A percentile compares a stretch with the other conserved stretches of the same genome.
phyloP scores from a whole-genome alignment of 169 alveolate species.

The Amoebophrya sp. region DNA sequence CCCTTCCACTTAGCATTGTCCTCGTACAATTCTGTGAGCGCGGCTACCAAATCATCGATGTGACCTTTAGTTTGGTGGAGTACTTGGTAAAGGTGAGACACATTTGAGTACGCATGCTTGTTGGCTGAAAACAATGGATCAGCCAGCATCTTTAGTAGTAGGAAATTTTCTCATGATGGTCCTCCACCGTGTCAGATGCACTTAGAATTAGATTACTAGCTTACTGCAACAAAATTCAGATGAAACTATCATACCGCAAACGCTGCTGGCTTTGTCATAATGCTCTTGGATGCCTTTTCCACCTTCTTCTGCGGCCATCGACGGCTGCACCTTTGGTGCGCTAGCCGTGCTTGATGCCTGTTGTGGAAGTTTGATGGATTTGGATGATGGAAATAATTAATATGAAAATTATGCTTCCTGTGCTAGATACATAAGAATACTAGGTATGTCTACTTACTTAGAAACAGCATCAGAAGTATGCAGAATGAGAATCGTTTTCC shows the following conservation, averaged over 20 bases:
- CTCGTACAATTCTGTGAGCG: neutral
- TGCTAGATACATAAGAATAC: too few relatives aligned
- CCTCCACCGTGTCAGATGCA: too few relatives aligned
- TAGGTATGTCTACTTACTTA: too few relatives aligned
- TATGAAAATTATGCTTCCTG: too few relatives aligned
- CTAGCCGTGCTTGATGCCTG: neutral
- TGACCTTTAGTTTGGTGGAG: neutral
- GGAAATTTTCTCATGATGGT: too few relatives aligned
- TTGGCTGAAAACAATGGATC: too few relatives aligned
- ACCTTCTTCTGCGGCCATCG: neutral
- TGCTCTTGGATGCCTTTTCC: neutral
- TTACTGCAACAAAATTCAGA: too few relatives aligned
- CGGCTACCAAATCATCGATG: neutral
- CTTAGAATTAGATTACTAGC: too few relatives aligned
- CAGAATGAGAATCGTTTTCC: too few relatives aligned
- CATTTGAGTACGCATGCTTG: neutral
- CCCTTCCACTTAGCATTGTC: constrained; percentile 1
- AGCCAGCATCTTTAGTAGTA: too few relatives aligned
- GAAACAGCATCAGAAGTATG: too few relatives aligned
- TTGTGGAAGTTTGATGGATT: neutral
- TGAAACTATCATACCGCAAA: neutral
- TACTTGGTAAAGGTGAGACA: neutral
- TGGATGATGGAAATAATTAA: neutral
- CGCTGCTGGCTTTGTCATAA: constrained; percentile 14
- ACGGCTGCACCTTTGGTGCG: neutral